Base-by-base conservation (phyloP, 306 rosid species). In the Begonia peltatifolia region DNA sequence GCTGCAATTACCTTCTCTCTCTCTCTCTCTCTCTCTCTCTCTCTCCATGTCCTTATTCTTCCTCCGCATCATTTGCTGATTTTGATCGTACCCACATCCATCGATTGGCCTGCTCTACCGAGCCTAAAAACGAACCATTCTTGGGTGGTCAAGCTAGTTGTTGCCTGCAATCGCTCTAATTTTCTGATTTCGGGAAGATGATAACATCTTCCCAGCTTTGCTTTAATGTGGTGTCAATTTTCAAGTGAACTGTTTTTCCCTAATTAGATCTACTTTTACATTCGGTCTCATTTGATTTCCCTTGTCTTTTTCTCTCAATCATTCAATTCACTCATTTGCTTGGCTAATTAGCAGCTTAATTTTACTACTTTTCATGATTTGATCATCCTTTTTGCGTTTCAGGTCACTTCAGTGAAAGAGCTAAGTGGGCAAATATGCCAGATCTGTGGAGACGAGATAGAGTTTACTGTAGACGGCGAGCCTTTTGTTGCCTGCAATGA, bases 391-490 rank as follows among this genome's bases (percentile, higher is more conserved):
- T 47, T 25, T 54, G 63, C 54, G 38, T 71, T 67, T 54, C 83
- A 87, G 96, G 85, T 81, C 69, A 87, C 71, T 1, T 63, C 70
- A 53, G 92, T 79, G 36, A 76, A 71, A 58, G 94, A 83, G 74
- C 44, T 78, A 57, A 78, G 90, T 59, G 96, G 87, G 54, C 94
- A 83, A 65, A 79, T 80, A 70, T 87, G 96, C 67, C 96, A 87
- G 87, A 87, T 87, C 76, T 87, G 96, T 61, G 96, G 87, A 50
- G 96, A 87, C 72, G 96, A 80, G 69, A 59, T 87, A 56, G 96
- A 87, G 64, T 30, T 81, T 9, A 78, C 94, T 0, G 81, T 79
- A 16, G 76, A 83, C 61, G 90, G 84, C 11, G 94, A 87, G 79
- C 84, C 87, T 1, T 83, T 87, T 79, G 78, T 83, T 65, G 96